Evolutionary conservation across 805 yeast species (phyloP), one percentile per base, ranked within the genome.

Genomic region (Metschnikowia proteae): DNA sequence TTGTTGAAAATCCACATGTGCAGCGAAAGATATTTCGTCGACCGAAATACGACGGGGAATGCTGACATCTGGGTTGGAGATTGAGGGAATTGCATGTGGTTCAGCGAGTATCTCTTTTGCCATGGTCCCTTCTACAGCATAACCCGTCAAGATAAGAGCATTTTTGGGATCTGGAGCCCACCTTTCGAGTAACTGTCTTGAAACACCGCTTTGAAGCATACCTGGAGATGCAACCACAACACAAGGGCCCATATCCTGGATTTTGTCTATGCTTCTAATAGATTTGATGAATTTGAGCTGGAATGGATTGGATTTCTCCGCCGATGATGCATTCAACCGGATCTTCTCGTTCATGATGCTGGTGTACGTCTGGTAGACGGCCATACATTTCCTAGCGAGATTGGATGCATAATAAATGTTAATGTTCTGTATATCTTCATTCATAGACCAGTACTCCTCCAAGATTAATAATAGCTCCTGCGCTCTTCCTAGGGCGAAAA

Each of bases 151-250:
- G 23, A 94, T 79, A 26, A 90, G 83, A 2, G 95, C 74, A 59
- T 94, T 94, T 60, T 88, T 85, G 3, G 95, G 86, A 60, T 94
- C 98, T 0, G 99, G 99, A 4, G 96, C 91, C 99, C 99, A 94
- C 64, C 86, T 81, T 62, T 94, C 99, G 28, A 94, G 75, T 22
- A 94, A 73, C 58, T 87, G 94, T 58, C 99, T 76, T 0, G 97
- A 89, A 3, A 91, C 84, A 53, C 99, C 99, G 63, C 87, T 91
- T 65, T 92, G 99, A 43, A 94, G 74, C 99, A 94, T 94, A 64
- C 99, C 99, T 0, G 99, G 99, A 39, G 96, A 83, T 0, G 99
- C 99, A 32, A 94, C 80, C 67, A 94, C 91, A 22, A 94, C 98
- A 57, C 96, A 89, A 3, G 99, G 97, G 0, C 96, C 96, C 56